phyloP scores from a whole-genome alignment of 768 basidiomycete species.

The Leccinum broughii region DNA sequence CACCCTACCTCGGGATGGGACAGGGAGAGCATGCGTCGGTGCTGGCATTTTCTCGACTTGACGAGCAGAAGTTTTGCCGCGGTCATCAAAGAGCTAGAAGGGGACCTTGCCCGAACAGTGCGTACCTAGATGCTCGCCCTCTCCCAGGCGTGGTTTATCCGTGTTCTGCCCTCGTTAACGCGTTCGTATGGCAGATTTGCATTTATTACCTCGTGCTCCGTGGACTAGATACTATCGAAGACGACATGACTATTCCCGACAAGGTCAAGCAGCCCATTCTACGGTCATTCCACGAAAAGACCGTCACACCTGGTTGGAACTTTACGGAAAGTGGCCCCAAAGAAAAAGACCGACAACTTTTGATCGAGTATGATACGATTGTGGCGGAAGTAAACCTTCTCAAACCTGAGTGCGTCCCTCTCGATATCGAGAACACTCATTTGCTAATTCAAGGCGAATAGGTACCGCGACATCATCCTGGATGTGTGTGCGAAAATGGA shows the following conservation, averaged over 20 bases:
- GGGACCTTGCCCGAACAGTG: constrained; percentile 89
- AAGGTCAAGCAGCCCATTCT: constrained; percentile 83
- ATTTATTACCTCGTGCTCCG: constrained; percentile 94
- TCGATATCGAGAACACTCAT: background rate
- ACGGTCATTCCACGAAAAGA: constrained; percentile 77
- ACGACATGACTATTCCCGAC: constrained; percentile 95
- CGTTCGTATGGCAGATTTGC: constrained; percentile 63
- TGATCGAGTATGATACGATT: constrained; percentile 80
- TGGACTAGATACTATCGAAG: constrained; percentile 95
- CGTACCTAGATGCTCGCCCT: constrained; percentile 35
- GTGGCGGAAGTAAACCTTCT: constrained; percentile 79
- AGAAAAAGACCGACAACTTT: constrained; percentile 85
- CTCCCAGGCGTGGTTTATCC: background rate
- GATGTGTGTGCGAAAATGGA: constrained; percentile 88
- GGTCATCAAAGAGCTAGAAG: constrained; percentile 95
- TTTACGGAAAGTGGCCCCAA: constrained; percentile 79
- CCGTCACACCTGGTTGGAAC: constrained; percentile 81
- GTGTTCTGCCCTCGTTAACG: background rate
- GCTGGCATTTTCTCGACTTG: constrained; percentile 86
- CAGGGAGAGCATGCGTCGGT: constrained; percentile 79
- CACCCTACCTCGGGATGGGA: constrained; percentile 85
- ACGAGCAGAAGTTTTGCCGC: constrained; percentile 89
- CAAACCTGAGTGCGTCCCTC: constrained; percentile 49
- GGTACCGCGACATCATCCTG: constrained; percentile 77
- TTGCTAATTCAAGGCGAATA: constrained; percentile 27